Base-by-base conservation (phyloP, 768 basidiomycete species). In the Gymnopilus junonius region DNA sequence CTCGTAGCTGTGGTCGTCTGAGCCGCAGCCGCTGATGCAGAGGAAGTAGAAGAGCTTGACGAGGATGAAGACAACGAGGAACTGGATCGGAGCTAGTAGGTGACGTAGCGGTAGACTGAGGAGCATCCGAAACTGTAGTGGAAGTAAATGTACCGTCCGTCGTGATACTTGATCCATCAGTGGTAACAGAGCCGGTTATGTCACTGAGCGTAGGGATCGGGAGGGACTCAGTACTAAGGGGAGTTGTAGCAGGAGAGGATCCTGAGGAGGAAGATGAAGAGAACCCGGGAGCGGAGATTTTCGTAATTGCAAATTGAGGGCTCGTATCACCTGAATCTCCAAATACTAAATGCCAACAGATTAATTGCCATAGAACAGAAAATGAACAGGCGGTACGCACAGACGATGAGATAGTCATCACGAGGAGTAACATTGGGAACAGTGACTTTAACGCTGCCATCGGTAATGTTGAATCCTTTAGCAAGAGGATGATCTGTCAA, bases 241-340 rank as follows among this genome's bases (percentile, higher is more conserved):
- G 65, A 1, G 74, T 69, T 12, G 60, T 51, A 27, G 73, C 67
- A 17, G 69, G 67, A 10, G 72, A 66, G 39, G 39, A 60, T 27
- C 54, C 20, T 20, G 35, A 15, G 10, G 58, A 27, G 5, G 54
- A 23, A 39, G 46, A 46, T 17, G 75, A 58, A 21, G 70, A 58
- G 6, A 63, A 35, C 8, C 63, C 64, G 3, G 70, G 69, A 27
- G 64, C 74, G 20, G 77, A 69, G 65, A 90, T 90, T 23, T 69
- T 73, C 29, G 79, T 75, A 63, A 93, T 93, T 1, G 81, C 84
- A 70, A 93, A 92, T 39, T 75, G 17, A 0, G 83, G 83, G 68
- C 85, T 88, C 8, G 73, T 66, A 64, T 93, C 85, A 11, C 90
- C 91, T 14, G 87, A 89, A 69, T 89, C 85, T 27, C 90, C 90